Conservation (phyloP, 2,329 filamentous ascomycete genomes). For the Fusarium secorum region DNA sequence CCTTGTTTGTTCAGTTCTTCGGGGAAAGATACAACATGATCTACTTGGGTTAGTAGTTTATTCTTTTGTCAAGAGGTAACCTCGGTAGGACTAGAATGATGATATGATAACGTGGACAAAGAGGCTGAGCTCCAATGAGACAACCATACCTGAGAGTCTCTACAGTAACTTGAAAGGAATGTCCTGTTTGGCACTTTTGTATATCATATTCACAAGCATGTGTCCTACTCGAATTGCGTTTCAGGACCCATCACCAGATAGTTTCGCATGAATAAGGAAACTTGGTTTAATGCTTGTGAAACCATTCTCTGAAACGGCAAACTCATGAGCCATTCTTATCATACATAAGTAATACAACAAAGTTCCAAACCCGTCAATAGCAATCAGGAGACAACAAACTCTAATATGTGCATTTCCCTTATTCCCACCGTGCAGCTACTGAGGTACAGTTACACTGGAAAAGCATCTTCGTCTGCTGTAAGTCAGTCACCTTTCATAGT, state of each 20-base stretch:
- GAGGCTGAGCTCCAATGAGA: constrained; percentile 9
- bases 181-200: constrained; percentile 10
- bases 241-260: constrained; percentile 5
- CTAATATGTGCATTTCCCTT: background rate
- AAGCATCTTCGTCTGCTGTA: background rate
- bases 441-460: background rate
- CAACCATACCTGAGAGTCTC: background rate
- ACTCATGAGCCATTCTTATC: background rate
- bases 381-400: background rate
- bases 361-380: background rate
- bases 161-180: background rate
- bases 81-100: background rate
- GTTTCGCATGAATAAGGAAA: constrained; percentile 10
- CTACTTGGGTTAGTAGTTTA: background rate
- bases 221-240: constrained; percentile 25
- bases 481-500: background rate
- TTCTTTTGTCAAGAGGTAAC: background rate
- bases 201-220: background rate
- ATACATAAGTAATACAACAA: background rate
- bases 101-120: constrained; percentile 9
- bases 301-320: constrained; percentile 24
- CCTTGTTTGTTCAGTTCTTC: background rate
- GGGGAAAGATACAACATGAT: background rate
- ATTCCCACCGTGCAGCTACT: constrained; percentile 13
- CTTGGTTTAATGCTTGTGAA: constrained; percentile 19